Evolutionary conservation across 192 early-diverging fungal species (phyloP), one percentile per base, ranked within the genome.

Genomic region (Linderina pennispora): DNA sequence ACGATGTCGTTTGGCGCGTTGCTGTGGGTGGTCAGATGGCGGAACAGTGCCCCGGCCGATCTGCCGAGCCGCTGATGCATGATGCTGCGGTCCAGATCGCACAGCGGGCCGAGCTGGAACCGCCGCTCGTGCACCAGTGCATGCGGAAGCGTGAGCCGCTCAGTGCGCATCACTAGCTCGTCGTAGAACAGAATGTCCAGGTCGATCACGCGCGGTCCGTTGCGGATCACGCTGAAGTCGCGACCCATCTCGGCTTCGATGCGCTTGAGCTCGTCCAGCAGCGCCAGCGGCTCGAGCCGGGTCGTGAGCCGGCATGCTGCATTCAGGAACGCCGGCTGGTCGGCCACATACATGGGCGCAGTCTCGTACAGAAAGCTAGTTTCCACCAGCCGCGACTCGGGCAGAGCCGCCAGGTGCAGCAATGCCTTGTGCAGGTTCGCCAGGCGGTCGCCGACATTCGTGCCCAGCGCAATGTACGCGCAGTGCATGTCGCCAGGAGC

Each of bases 321-420:
- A 47, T 99, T 99, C 40, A 99, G 51, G 59, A 98, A 99, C 28
- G 65, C 54, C 3, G 90, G 85, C 57, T 99, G 97, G 26, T 99
- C 90, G 11, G 79, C 76, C 14, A 84, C 78, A 62, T 99, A 98
- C 97, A 99, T 99, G 23, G 97, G 91, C 8, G 83, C 76, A 0
- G 94, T 95, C 57, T 97, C 91, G 65, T 99, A 99, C 21, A 99
- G 68, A 65, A 92, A 99, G 20, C 90, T 92, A 8, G 97, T 97
- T 50, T 98, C 91, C 10, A 84, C 57, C 1, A 98, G 56, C 17
- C 53, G 40, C 40, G 75, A 69, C 18, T 35, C 44, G 16, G 63
- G 51, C 13, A 58, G 43, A 4, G 48, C 48, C 23, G 49, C 34
- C 10, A 77, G 64, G 18, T 58, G 51, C 15, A 50, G 52, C 10